A percentile compares a stretch with the other conserved stretches of the same genome.
These are phyloP conservation scores for Dactylellina cionopaga DNA, from an alignment of 2,329 filamentous ascomycete genomes.

Conservation along the genomic window DNA sequence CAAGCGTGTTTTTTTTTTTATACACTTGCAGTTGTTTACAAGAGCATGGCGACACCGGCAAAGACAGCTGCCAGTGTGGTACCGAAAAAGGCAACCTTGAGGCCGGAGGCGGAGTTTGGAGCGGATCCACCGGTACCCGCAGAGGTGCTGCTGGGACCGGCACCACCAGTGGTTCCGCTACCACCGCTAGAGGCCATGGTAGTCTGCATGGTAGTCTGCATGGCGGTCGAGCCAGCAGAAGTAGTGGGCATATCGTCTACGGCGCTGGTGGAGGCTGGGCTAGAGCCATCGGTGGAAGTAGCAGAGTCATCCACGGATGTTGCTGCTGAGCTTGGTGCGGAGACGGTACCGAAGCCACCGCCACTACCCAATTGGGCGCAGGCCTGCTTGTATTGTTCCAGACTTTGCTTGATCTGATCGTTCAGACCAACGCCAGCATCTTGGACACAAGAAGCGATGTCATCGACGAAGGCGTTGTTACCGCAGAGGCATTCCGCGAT, in stretches of 20 bases:
- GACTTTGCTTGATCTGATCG: not conserved
- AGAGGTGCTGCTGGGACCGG: not conserved
- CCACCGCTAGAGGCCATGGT: not conserved
- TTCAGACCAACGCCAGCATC: not conserved
- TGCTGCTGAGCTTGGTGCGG: not conserved
- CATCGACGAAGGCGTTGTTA: slow-evolving; percentile 1
- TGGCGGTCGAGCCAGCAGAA: slow-evolving; percentile 2
- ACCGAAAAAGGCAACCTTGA: slow-evolving; percentile 25
- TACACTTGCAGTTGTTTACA: slow-evolving; percentile 24
- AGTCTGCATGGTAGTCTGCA: slow-evolving; percentile 24
- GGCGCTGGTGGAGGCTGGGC: not conserved
- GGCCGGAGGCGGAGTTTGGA: slow-evolving; percentile 16
- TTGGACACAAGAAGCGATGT: slow-evolving; percentile 1
- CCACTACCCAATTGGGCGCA: slow-evolving; percentile 8
- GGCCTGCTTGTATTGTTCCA: slow-evolving; percentile 15
- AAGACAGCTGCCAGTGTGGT: slow-evolving; percentile 25
- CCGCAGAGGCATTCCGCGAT: slow-evolving; percentile 21
- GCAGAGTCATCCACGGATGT: not conserved
- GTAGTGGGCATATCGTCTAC: no score
- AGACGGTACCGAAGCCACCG: not conserved
- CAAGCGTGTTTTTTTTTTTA: not conserved
- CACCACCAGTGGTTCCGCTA: not conserved
- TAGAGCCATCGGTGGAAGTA: not conserved
- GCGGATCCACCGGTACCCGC: not conserved
- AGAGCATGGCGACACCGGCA: slow-evolving; percentile 23